Percentiles rank a stretch among this genome's conserved stretches.
phyloP scores from a whole-genome alignment of 2,329 filamentous ascomycete species.

The Coniella lustricola region DNA sequence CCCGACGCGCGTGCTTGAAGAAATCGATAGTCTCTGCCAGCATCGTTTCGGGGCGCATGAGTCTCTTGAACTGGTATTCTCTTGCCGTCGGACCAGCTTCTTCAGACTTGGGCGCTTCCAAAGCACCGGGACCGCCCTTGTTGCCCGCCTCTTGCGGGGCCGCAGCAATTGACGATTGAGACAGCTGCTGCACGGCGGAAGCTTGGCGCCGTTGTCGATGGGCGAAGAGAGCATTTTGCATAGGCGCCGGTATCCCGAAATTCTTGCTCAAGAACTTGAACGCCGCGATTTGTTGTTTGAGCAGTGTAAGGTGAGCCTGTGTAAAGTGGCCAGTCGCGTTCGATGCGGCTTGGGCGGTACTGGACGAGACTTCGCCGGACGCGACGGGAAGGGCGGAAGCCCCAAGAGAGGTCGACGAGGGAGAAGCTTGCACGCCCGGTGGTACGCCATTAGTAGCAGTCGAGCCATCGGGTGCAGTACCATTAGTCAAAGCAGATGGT shows the following conservation, averaged over 20 bases:
- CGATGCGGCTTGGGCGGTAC: conserved; percentile 26
- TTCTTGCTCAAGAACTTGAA: conserved; percentile 91
- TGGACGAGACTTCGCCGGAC: conserved; percentile 27
- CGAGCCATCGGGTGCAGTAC: conserved; percentile 27
- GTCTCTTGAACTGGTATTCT: conserved; percentile 57
- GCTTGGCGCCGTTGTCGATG: conserved; percentile 61
- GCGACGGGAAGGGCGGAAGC: conserved; percentile 33
- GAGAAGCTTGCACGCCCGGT: conserved; percentile 24
- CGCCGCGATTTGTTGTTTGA: conserved; percentile 81
- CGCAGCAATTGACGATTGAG: conserved; percentile 31
- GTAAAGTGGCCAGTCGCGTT: conserved; percentile 53
- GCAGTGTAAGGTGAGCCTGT: conserved; percentile 67
- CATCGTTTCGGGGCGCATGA: conserved; percentile 60
- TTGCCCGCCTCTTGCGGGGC: conserved; percentile 28
- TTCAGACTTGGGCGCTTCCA: conserved; percentile 30
- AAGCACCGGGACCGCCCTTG: conserved; percentile 30
- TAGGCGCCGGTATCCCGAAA: conserved; percentile 65
- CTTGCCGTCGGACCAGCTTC: conserved; percentile 29
- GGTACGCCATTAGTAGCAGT: conserved; percentile 33
- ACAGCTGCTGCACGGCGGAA: conserved; percentile 40
- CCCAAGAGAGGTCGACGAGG: conserved; percentile 30
- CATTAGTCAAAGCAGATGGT: conserved; percentile 44
- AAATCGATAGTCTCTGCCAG: conserved; percentile 63
- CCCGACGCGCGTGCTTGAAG: conserved; percentile 67
- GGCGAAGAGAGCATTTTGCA: conserved; percentile 79